phyloP scores from a whole-genome alignment of 2,329 filamentous ascomycete genomes.

The Hypoxylon sp. region DNA sequence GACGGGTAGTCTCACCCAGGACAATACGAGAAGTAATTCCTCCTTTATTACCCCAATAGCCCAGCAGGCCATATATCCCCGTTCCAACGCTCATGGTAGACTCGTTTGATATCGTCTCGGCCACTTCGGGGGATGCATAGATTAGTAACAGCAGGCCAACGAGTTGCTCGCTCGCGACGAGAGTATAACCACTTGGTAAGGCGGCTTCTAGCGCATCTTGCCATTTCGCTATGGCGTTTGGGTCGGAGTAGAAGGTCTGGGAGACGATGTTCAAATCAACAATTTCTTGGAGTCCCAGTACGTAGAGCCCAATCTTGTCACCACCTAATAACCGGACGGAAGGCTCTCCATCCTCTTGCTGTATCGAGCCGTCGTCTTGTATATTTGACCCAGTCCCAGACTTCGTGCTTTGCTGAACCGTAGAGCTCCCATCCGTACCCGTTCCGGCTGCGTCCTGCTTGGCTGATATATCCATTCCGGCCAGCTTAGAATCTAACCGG shows the following conservation, averaged over 20 bases:
- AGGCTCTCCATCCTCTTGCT: slow-evolving; percentile 55
- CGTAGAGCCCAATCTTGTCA: slow-evolving; percentile 85
- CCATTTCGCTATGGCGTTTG: slow-evolving; percentile 77
- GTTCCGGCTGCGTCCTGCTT: slow-evolving; percentile 48
- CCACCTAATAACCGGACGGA: slow-evolving; percentile 59
- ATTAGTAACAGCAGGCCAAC: slow-evolving; percentile 84
- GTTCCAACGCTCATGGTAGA: slow-evolving; percentile 87
- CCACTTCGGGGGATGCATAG: slow-evolving; percentile 82
- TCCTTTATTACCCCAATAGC: slow-evolving; percentile 96
- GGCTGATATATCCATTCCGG: slow-evolving; percentile 58
- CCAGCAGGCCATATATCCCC: slow-evolving; percentile 84
- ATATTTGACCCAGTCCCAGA: slow-evolving; percentile 40
- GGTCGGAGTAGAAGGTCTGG: slow-evolving; percentile 81
- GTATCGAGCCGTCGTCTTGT: slow-evolving; percentile 40
- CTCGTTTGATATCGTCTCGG: slow-evolving; percentile 77
- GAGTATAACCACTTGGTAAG: slow-evolving; percentile 77
- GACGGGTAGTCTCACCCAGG: slow-evolving; percentile 84
- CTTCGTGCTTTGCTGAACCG: slow-evolving; percentile 21
- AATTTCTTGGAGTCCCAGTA: slow-evolving; percentile 89
- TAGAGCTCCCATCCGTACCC: slow-evolving; percentile 8
- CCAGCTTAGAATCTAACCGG: slow-evolving; percentile 67
- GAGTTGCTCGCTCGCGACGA: slow-evolving; percentile 83
- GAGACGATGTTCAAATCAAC: slow-evolving; percentile 83
- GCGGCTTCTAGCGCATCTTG: slow-evolving; percentile 76
- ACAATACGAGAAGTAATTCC: slow-evolving; percentile 83